phyloP scores from a whole-genome alignment of 225 moss, liverwort and hornwort genomes.

The Climacium dendroides region DNA sequence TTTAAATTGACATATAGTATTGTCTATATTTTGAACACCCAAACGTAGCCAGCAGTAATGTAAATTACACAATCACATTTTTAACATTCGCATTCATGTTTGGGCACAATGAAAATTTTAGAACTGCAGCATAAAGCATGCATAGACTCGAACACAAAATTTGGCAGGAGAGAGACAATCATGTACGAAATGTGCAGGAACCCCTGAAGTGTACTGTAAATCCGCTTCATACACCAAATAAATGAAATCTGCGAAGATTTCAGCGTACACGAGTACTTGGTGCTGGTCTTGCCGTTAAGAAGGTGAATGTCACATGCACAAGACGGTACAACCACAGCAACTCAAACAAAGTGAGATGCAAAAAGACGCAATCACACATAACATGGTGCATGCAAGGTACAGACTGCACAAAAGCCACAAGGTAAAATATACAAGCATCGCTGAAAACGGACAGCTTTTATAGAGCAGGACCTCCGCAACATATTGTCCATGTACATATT shows the following conservation, averaged over 20 bases:
- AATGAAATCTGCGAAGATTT: neutral
- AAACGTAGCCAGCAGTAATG: neutral
- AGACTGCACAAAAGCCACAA: neutral
- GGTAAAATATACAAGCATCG: neutral
- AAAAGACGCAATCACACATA: neutral
- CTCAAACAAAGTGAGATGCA: neutral
- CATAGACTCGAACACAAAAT: neutral
- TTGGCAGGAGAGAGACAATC: neutral
- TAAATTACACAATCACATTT: neutral
- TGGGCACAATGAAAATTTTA: neutral
- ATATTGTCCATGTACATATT: neutral
- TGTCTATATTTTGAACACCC: neutral
- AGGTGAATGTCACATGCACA: slow-evolving; percentile 5
- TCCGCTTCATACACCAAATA: neutral
- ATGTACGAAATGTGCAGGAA: neutral
- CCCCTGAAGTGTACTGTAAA: neutral
- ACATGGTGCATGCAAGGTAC: neutral
- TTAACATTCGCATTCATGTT: neutral
- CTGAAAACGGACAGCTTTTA: neutral
- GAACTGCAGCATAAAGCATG: neutral
- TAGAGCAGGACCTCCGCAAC: neutral
- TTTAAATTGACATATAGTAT: no score
- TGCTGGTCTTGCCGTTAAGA: neutral
- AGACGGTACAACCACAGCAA: neutral
- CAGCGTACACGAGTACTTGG: neutral